Evolutionary conservation across 192 early-diverging fungal genomes (phyloP).

Genomic region (Obelidium mucronatum): DNA sequence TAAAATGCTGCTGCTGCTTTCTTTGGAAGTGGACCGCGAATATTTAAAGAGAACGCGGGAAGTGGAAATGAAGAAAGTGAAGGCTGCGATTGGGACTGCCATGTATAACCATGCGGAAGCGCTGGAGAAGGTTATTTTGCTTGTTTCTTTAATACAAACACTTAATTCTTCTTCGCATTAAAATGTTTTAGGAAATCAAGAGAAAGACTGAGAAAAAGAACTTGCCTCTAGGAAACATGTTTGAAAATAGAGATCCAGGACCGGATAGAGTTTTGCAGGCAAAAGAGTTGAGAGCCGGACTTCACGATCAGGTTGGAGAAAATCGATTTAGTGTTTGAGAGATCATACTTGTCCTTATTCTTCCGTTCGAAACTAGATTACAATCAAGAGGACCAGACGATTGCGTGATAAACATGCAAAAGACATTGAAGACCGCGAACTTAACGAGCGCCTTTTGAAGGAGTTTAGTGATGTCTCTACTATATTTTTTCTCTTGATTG

Average conservation of each 20-base stretch:
- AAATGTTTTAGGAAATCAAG: constrained; percentile 7
- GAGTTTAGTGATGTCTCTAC: no score
- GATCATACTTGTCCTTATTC: no score
- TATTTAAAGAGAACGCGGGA: no score
- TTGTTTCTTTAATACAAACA: not conserved
- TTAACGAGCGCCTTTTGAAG: constrained; percentile 43
- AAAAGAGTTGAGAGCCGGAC: constrained; percentile 32
- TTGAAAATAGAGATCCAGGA: constrained; percentile 50
- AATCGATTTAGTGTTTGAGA: no score
- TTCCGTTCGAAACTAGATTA: no score
- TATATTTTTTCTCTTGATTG: no score
- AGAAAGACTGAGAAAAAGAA: constrained; percentile 30
- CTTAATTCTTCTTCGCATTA: not conserved
- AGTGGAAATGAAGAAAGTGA: no score
- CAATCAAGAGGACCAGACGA: constrained; percentile 29
- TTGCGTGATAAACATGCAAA: constrained; percentile 19
- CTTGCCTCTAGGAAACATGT: constrained; percentile 52
- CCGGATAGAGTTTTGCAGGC: constrained; percentile 41
- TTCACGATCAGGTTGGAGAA: constrained; percentile 50
- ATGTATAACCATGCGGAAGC: constrained; percentile 50
- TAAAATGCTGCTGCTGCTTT: constrained; percentile 51
- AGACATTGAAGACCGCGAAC: constrained; percentile 46
- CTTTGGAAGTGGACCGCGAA: constrained; percentile 50
- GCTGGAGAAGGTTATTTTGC: constrained; percentile 33
- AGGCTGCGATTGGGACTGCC: constrained; percentile 40